Evolutionary conservation across 2,329 filamentous ascomycete genomes (phyloP), one percentile per base, ranked within the genome.

Genomic region (Knoxdaviesia capensis): DNA sequence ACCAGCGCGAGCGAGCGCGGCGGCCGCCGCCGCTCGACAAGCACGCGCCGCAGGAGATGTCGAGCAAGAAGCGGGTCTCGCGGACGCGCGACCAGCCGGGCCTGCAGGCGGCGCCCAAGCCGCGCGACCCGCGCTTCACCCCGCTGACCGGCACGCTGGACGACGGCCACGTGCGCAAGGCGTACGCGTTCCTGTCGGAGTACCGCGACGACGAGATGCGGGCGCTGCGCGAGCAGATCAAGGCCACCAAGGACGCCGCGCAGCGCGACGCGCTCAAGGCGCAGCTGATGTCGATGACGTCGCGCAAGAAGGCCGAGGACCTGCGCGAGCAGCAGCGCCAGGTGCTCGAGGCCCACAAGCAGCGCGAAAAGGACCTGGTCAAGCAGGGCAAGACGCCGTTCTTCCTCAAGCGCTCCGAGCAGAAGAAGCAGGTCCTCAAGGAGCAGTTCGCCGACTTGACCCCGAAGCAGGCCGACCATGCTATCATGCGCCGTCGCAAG

Each of bases 341-440:
- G 44, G 62, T 96, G 36, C 52, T 88, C 42, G 66, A 74, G 38
- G 76, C 80, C 57, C 87, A 96, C 62, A 74, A 80, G 53, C 72
- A 72, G 61, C 69, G 77, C 57, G 90, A 98, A 66, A 86, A 84
- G 62, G 80, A 87, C 56, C 63, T 82, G 46, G 77, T 96, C 41
- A 76, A 76, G 52, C 74, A 92, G 62, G 90, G 90, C 46, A 94
- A 94, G 74, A 75, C 71, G 56, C 88, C 90, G 0, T 98, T 86
- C 62, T 96, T 84, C 60, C 64, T 96, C 52, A 98, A 98, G 73
- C 79, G 78, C 64, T 76, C 77, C 54, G 88, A 94, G 62, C 74
- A 90, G 66, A 93, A 90, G 77, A 85, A 88, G 66, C 66, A 79
- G 59, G 66, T 86, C 43, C 64, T 94, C 47, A 66, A 82, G 54